Conservation (phyloP, 768 basidiomycete genomes). For the Suillus alpinus region DNA sequence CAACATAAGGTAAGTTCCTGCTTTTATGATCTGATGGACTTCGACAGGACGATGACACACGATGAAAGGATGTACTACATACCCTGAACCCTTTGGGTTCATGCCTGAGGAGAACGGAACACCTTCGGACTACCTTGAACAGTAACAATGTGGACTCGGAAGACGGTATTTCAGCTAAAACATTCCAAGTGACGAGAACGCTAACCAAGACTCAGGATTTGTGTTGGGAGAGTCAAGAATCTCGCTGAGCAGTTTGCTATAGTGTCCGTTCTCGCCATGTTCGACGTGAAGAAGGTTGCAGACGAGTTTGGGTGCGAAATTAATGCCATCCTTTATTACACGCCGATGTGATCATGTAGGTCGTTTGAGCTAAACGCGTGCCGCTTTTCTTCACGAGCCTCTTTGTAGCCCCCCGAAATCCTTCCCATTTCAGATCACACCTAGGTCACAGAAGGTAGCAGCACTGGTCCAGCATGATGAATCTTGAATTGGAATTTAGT, state of each 20-base stretch:
- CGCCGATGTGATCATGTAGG: slow-evolving; percentile 26
- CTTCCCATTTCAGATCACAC: slow-evolving; percentile 20
- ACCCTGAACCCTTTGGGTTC: slow-evolving; percentile 17
- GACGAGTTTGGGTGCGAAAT: slow-evolving; percentile 30
- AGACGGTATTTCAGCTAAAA: slow-evolving; percentile 7
- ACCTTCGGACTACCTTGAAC: slow-evolving; percentile 17
- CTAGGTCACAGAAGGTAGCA: slow-evolving; percentile 10
- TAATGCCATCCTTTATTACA: slow-evolving; percentile 23
- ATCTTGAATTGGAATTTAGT: slow-evolving; percentile 18
- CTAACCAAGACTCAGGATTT: slow-evolving; percentile 14
- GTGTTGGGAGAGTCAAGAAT: slow-evolving; percentile 20
- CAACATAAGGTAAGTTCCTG: slow-evolving; percentile 14
- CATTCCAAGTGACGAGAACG: neutral
- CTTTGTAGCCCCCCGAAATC: slow-evolving; percentile 12
- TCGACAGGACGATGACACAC: slow-evolving; percentile 25
- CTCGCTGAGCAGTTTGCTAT: slow-evolving; percentile 26
- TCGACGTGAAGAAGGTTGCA: slow-evolving; percentile 26
- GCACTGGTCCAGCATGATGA: slow-evolving; percentile 15
- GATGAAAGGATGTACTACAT: slow-evolving; percentile 17
- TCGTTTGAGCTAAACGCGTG: neutral
- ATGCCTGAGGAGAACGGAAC: slow-evolving; percentile 18
- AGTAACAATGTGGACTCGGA: slow-evolving; percentile 23
- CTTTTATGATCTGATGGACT: neutral
- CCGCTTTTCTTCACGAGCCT: neutral
- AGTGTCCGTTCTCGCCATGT: slow-evolving; percentile 23